Percentiles rank a stretch among this genome's conserved stretches.
Conservation (phyloP, 768 basidiomycete genomes). For the Russula lepida region DNA sequence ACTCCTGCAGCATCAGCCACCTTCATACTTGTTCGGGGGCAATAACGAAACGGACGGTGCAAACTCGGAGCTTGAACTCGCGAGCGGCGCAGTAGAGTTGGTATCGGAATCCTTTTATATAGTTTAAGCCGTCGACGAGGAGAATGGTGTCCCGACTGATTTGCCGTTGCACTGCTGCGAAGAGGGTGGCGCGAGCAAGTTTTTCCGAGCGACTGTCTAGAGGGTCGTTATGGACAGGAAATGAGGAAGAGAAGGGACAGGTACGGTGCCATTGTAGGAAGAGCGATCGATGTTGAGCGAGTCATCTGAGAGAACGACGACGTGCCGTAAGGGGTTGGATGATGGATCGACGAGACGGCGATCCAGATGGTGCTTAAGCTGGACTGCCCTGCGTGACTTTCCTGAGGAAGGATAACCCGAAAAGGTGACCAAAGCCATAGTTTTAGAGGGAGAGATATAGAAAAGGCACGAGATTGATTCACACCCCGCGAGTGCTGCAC, state of each 20-base stretch:
- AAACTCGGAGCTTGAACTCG: constrained; percentile 75
- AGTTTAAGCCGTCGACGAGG: constrained; percentile 87
- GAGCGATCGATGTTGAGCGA: constrained; percentile 50
- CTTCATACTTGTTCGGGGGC: neutral
- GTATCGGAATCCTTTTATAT: constrained; percentile 98
- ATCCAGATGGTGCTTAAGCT: constrained; percentile 55
- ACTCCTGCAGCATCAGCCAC: constrained; percentile 22
- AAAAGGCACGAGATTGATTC: neutral
- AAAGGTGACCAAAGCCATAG: constrained; percentile 89
- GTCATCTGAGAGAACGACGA: constrained; percentile 65
- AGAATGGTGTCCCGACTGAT: constrained; percentile 68
- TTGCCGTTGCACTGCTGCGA: constrained; percentile 72
- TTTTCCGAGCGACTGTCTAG: constrained; percentile 80
- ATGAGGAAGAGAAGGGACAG: neutral
- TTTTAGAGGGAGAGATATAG: neutral
- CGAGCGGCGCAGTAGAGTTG: constrained; percentile 95
- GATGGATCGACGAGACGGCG: constrained; percentile 37
- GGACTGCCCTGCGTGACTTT: constrained; percentile 64
- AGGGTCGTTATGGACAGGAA: neutral
- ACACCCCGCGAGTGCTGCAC: neutral
- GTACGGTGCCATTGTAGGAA: constrained; percentile 62
- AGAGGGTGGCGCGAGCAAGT: constrained; percentile 73
- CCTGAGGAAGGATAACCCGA: constrained; percentile 85
- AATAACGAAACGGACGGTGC: constrained; percentile 55
- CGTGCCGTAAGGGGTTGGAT: constrained; percentile 45